A percentile compares a stretch with the other conserved stretches of the same genome.
Conservation (phyloP, 1,284 basidiomycete genomes). For the Bondarzewia mesenterica region DNA sequence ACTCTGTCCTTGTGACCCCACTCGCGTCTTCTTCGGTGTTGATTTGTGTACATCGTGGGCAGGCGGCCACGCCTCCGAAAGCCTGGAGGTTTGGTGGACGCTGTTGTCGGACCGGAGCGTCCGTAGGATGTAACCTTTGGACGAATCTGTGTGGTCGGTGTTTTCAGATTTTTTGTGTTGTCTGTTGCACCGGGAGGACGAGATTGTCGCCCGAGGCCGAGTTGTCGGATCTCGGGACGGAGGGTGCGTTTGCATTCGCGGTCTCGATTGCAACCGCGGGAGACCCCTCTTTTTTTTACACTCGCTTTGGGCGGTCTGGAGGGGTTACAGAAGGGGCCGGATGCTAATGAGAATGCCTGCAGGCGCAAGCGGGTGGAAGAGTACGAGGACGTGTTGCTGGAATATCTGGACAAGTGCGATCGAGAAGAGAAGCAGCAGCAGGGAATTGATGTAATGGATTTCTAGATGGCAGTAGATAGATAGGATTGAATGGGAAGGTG, state of each 20-base stretch:
- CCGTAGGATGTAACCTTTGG: too few relatives aligned
- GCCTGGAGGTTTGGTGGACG: neutral
- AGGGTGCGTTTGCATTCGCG: too few relatives aligned
- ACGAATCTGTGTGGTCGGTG: neutral
- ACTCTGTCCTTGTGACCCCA: too few relatives aligned
- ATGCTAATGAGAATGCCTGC: neutral
- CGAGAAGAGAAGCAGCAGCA: constrained; percentile 23
- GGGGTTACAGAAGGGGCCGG: too few relatives aligned
- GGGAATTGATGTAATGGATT: neutral
- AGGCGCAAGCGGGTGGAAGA: constrained; percentile 52
- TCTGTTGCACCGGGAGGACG: neutral
- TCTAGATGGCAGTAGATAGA: neutral
- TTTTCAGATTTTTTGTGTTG: neutral
- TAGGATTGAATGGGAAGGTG: neutral
- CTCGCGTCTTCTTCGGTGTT: neutral
- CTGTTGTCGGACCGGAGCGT: too few relatives aligned
- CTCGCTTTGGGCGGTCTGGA: too few relatives aligned
- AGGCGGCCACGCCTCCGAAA: too few relatives aligned
- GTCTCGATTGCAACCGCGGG: too few relatives aligned
- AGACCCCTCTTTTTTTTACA: too few relatives aligned
- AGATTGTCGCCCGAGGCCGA: too few relatives aligned
- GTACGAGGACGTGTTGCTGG: constrained; percentile 37
- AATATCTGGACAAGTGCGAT: constrained; percentile 40
- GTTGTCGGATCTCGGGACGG: too few relatives aligned
- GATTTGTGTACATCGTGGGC: too few relatives aligned